A percentile compares a stretch with the other conserved stretches of the same genome.
Evolutionary conservation across 208 protist genomes (phyloP).

Genomic region (Crithidia acanthocephali): DNA sequence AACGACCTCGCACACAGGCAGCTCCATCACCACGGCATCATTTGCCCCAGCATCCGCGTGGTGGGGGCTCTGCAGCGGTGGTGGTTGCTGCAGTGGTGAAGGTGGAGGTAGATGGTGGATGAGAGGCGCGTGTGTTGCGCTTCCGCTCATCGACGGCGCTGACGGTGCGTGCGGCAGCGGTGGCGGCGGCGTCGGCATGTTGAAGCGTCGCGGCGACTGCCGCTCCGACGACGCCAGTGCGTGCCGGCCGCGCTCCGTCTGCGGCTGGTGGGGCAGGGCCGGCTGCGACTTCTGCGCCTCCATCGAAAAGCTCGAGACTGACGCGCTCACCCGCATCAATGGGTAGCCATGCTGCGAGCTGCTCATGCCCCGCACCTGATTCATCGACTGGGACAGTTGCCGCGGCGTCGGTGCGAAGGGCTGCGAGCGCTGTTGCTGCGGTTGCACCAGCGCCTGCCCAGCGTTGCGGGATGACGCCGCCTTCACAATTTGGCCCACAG

Average conservation of each 20-base stretch:
- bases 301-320: background rate
- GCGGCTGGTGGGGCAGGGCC: background rate
- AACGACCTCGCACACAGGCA: background rate
- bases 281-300: constrained; percentile 2
- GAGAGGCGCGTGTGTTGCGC: background rate
- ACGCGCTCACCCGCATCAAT: constrained; percentile 3
- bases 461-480: background rate
- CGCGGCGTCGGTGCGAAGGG: background rate
- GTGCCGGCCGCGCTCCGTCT: constrained; percentile 6
- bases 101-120: background rate
- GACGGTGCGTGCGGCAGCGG: background rate
- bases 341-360: background rate
- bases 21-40: constrained; percentile 9
- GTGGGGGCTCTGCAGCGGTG: background rate
- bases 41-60: background rate
- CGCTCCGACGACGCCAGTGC: background rate
- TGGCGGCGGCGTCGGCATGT: background rate
- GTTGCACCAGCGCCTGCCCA: background rate
- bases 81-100: background rate
- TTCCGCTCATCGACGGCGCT: background rate
- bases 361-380: constrained; percentile 10
- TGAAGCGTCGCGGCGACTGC: background rate
- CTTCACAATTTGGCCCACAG: constrained; percentile 20
- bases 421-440: background rate
- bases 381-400: constrained; percentile 1